Base-by-base conservation (phyloP, 2,329 filamentous ascomycete genomes). In the Fusarium keratoplasticum region DNA sequence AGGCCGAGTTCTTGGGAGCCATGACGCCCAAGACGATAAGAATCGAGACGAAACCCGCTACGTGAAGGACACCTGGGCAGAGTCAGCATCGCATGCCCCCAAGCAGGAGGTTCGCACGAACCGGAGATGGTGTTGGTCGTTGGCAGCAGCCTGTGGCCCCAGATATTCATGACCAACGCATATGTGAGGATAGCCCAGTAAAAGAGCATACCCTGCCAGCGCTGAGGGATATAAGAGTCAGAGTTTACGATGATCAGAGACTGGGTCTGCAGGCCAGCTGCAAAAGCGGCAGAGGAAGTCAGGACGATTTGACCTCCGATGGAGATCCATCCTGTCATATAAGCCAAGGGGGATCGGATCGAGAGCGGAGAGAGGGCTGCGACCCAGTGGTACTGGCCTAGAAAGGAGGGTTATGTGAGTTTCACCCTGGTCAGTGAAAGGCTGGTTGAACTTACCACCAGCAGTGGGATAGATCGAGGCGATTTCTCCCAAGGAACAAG, bases 261-360 rank as follows among this genome's bases (percentile, higher is more conserved):
- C 64, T 87, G 85, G 0, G 83, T 75, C 61, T 87, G 84, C 0
- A 87, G 80, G 0, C 84, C 85, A 2, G 82, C 83, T 0, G 84
- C 82, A 57, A 87, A 87, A 0, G 85, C 86, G 20, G 85, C 85
- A 1, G 86, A 86, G 0, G 85, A 84, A n/a, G 84, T 84, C 3
- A 87, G 71, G 1, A 87, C 82, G 5, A 85, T 80, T 54, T 86
- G 85, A 0, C 86, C 86, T 16, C 85, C 85, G 27, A 87, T 81
- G 2, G 83, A 85, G 36, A 87, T 38, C 73, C 73, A 76, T 8
- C 73, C 73, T 0, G 73, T 76, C 3, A 72, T 50, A 35, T 64
- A 76, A 1, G 73, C 62, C 1, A 61, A 61, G 1, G 33, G 20
- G 0, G 65, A 60, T 10, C 68, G 63, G 5, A 71, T 70, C 3